Base-by-base conservation (phyloP, 805 yeast species). In the Candida nitratophila region DNA sequence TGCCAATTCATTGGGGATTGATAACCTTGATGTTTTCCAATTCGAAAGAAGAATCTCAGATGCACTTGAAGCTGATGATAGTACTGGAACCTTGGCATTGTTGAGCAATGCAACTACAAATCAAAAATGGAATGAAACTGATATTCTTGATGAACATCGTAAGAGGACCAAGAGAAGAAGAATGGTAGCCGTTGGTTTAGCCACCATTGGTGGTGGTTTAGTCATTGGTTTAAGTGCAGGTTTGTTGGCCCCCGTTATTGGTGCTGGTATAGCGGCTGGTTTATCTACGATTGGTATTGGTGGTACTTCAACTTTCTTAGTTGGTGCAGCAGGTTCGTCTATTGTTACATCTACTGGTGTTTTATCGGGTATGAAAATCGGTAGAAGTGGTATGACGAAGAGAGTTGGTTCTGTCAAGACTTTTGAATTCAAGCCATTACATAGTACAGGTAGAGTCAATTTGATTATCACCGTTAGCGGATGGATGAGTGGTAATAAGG, bases 201-300 rank as follows among this genome's bases (percentile, higher is more conserved):
- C 99, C 0, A 93, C 98, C 8, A 73, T 90, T 15, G 98, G 98
- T 26, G 99, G 99, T 2, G 90, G 96, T 1, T 68, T 93, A 20
- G 96, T 93, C 1, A 77, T 93, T 46, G 99, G 99, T 2, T 69
- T 93, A 17, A 87, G 96, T 47, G 98, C 96, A 9, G 99, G 99
- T 7, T 64, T 93, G 37, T 67, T 93, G 38, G 99, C 99, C 0
- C 99, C 99, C 0, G 96, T 95, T 2, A 95, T 93, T 56, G 98
- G 98, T 41, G 98, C 98, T 1, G 99, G 99, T 56, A 59, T 93
- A 26, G 99, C 98, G 2, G 98, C 98, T 3, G 99, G 98, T 15
- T 70, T 93, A 35, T 83, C 97, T 1, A 93, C 99, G 0, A 79
- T 91, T 20, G 99, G 99, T 29, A 85, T 95, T 20, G 72, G 86